Evolutionary conservation across 108 stramenopile species (phyloP), one percentile per base, ranked within the genome.

Genomic region (Fistulifera pelliculosa): DNA sequence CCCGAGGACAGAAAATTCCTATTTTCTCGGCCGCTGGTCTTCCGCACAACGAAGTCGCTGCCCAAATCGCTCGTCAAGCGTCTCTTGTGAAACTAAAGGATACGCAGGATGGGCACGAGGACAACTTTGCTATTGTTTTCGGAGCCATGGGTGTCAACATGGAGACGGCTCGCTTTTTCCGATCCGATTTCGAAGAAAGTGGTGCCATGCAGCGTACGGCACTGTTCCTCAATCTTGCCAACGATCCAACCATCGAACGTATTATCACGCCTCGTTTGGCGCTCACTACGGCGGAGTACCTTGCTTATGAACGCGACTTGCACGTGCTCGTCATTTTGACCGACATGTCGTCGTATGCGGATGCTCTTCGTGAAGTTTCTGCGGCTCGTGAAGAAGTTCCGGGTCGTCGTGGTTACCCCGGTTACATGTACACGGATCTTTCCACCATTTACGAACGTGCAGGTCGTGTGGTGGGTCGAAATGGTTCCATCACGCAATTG

Each of bases 101-200:
- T 56, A 93, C 89, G 22, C 68, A 83, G 47, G 98, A 99, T 78
- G 64, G 81, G 23, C 98, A 99, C 72, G 95, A 96, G 62, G 98
- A 99, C 56, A 99, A 99, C 83, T 99, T 99, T 62, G 94, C 96
- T 54, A 95, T 99, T 71, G 96, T 96, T 11, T 99, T 99, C 81
- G 98, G 98, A 56, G 98, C 98, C 69, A 99, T 99, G 98, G 98
- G 98, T 62, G 98, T 99, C 35, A 99, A 99, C 77, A 98, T 98
- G 97, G 98, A 99, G 69, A 99, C 98, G 31, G 96, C 96, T 31
- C 94, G 98, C 61, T 99, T 96, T 80, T 99, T 99, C 78, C 75
- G 95, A 54, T 88, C 90, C 58, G 98, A 99, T 74, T 99, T 99
- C 83, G 95, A 96, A 74, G 95, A 98, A 70, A 81, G 81, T 66